A percentile compares a stretch with the other conserved stretches of the same genome.
Conservation (phyloP, 1,139 yeast genomes). For the Pneumocystis carinii region DNA sequence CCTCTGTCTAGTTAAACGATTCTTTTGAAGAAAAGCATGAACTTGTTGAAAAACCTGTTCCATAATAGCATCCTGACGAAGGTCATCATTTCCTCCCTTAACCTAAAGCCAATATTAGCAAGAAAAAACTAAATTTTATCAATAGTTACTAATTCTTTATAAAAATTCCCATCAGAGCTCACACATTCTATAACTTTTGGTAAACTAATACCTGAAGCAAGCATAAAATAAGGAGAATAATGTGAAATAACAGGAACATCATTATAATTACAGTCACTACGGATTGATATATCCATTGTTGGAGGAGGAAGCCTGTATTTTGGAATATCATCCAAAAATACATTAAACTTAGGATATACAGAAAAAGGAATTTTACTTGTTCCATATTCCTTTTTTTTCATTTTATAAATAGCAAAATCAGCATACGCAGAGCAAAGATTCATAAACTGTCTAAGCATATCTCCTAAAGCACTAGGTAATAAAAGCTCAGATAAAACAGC, state of each 20-base stretch:
- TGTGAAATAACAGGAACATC: conserved; percentile 35
- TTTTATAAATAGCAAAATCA: conserved; percentile 3
- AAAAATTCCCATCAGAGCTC: conserved; percentile 7
- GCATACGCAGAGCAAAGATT: conserved; percentile 1
- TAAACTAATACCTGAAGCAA: conserved; percentile 53
- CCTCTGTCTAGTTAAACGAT: conserved; percentile 43
- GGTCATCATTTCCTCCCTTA: conserved; percentile 80
- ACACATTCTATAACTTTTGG: conserved; percentile 10
- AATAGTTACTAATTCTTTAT: conserved; percentile 7
- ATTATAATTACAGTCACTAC: conserved; percentile 30
- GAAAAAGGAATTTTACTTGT: background rate
- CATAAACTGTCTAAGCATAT: background rate
- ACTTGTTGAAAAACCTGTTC: conserved; percentile 89
- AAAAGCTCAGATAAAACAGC: conserved; percentile 5
- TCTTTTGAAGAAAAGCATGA: conserved; percentile 46
- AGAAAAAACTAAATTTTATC: background rate
- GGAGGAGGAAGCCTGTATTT: background rate
- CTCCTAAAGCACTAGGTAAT: background rate
- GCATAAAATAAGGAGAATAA: conserved; percentile 33
- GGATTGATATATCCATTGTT: background rate
- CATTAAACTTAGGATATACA: background rate
- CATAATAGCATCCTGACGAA: conserved; percentile 93
- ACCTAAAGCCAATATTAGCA: conserved; percentile 19
- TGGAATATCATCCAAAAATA: conserved; percentile 1
- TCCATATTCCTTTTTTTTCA: background rate